Evolutionary conservation across 1,284 basidiomycete species (phyloP), one percentile per base, ranked within the genome.

Genomic region (Irpex rosettiformis): DNA sequence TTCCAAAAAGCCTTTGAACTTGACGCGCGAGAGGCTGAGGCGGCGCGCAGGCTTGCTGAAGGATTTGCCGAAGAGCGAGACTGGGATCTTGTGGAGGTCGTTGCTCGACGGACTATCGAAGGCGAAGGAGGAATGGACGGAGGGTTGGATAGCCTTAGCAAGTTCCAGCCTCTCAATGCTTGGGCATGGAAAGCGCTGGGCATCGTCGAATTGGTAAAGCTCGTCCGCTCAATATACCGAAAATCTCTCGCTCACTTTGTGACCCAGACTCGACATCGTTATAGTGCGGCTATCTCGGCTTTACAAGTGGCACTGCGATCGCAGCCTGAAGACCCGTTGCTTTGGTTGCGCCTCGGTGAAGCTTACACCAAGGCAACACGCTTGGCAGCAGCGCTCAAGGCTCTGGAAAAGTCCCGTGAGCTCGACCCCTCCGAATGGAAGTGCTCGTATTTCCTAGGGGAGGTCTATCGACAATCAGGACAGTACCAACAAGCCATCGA

Each of bases 171-270:
- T 0, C 86, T 85, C 45, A 96, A 95, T 66, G 84, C 90, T 2
- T 99, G 97, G 97, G 97, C 97, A 1, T 99, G 96, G 95, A 98
- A 98, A 73, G 96, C 97, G 8, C 78, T 97, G 27, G 97, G 97
- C 1, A 85, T 93, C 1, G 95, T 96, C 1, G 94, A 98, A 69
- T 77, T 98, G 75, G 94, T 94, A 67, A 74, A 86, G 16, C 43
- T n/a, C 33, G 21, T 73, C n/a, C 30, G 13, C 29, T 45, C 27
- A 45, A 22, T 37, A 30, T 51, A 22, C 37, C 55, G 42, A 24
- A 47, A 29, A 22, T 45, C 27, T 22, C n/a, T 18, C 4, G 8
- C 42, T 27, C 30, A 45, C 42, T 51, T 58, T 54, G 64, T 29
- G 62, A 11, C 10, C 6, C 22, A 95, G 92, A 87, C 85, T 63